Evolutionary conservation across 768 basidiomycete genomes (phyloP).

Genomic region (Hygrophorus pudorinus): DNA sequence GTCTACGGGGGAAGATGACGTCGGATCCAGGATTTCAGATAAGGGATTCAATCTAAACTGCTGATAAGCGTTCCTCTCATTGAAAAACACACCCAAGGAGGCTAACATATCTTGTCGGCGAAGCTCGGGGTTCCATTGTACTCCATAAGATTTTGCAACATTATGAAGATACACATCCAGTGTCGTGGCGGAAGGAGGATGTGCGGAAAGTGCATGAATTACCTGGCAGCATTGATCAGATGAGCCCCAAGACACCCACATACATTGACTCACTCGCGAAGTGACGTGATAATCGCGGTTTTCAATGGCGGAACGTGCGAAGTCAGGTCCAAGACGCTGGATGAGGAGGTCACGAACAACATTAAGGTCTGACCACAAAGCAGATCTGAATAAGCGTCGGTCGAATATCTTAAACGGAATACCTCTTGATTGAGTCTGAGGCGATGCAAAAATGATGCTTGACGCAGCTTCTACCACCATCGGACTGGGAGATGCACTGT

Average conservation of each 20-base stretch:
- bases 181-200: slow-evolving; percentile 43
- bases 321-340: slow-evolving; percentile 47
- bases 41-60: slow-evolving; percentile 38
- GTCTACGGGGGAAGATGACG: slow-evolving; percentile 42
- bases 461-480: slow-evolving; percentile 56
- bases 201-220: slow-evolving; percentile 38
- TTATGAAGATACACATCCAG: slow-evolving; percentile 46
- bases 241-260: not conserved
- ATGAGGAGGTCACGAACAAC: slow-evolving; percentile 43
- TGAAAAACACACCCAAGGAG: not conserved
- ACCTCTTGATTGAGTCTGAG: slow-evolving; percentile 53
- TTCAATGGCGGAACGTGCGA: slow-evolving; percentile 38
- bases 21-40: slow-evolving; percentile 51
- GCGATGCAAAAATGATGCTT: slow-evolving; percentile 54
- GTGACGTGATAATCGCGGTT: slow-evolving; percentile 50
- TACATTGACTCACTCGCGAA: slow-evolving; percentile 25
- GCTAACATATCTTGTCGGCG: slow-evolving; percentile 50
- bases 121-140: slow-evolving; percentile 56
- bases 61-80: not conserved
- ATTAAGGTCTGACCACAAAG: slow-evolving; percentile 39
- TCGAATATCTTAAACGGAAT: not conserved
- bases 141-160: slow-evolving; percentile 41
- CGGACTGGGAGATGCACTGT: slow-evolving; percentile 37
- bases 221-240: slow-evolving; percentile 24
- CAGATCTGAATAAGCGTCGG: not conserved